These are phyloP conservation scores for Aspergillus wentii DNA, from an alignment of 495 filamentous ascomycete genomes.

Conservation along the genomic window DNA sequence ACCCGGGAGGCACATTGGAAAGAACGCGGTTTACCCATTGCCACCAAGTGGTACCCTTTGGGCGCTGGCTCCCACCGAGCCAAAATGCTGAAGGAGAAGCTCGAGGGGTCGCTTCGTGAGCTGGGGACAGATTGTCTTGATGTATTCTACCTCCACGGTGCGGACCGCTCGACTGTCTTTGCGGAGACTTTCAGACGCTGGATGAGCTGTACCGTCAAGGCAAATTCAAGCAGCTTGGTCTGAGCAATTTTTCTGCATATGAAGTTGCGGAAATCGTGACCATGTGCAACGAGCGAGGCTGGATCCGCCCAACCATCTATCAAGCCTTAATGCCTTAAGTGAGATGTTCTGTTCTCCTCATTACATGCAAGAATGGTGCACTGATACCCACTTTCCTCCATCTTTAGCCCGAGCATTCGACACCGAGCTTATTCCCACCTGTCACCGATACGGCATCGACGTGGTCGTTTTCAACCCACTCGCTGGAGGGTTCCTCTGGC, in stretches of 20 bases:
- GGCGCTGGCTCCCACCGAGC: constrained; percentile 54
- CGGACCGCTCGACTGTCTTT: constrained; percentile 50
- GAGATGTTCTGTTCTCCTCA: too few species aligned
- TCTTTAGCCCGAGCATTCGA: constrained; percentile 35
- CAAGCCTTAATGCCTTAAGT: constrained; percentile 24
- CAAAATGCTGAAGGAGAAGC: constrained; percentile 52
- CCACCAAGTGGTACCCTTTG: constrained; percentile 76
- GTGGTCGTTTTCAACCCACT: constrained; percentile 48
- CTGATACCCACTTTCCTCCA: too few species aligned
- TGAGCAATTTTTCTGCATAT: constrained; percentile 39
- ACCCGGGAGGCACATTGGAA: constrained; percentile 74
- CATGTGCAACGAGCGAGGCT: constrained; percentile 36
- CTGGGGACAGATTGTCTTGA: constrained; percentile 74
- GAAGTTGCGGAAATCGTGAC: constrained; percentile 40
- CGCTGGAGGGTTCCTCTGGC: constrained; percentile 43
- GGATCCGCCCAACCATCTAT: constrained; percentile 41
- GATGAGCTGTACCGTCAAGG: constrained; percentile 31
- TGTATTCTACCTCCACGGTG: constrained; percentile 84
- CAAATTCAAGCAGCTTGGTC: constrained; percentile 36
- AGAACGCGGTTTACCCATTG: constrained; percentile 73
- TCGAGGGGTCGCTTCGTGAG: constrained; percentile 64
- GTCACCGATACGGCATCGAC: constrained; percentile 38
- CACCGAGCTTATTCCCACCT: constrained; percentile 35
- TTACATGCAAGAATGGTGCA: too few species aligned
- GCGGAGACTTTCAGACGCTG: constrained; percentile 21